Evolutionary conservation across 2,329 filamentous ascomycete species (phyloP).

Genomic region (Fusarium caatingaense): DNA sequence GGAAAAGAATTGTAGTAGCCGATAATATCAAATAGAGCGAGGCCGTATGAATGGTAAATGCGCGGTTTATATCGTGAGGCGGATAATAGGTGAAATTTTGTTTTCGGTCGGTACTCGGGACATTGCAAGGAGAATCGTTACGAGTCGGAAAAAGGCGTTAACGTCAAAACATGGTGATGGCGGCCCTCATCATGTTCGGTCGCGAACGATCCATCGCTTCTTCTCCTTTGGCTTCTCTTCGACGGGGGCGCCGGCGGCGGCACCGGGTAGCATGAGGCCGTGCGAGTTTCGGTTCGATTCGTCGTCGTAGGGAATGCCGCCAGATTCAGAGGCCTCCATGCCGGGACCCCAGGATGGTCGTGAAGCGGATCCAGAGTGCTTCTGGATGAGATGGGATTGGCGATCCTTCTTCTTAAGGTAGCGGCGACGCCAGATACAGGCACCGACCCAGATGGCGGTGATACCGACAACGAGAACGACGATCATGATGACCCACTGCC

Average conservation of each 20-base stretch:
- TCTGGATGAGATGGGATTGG: constrained; percentile 53
- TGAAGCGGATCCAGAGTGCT: constrained; percentile 54
- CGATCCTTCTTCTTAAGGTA: constrained; percentile 77
- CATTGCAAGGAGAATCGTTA: constrained; percentile 25
- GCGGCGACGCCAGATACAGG: constrained; percentile 77
- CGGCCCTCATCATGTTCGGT: constrained; percentile 53
- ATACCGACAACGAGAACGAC: constrained; percentile 79
- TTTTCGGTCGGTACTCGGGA: constrained; percentile 17
- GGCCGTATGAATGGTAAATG: constrained; percentile 40
- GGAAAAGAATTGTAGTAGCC: constrained; percentile 19
- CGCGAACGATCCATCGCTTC: constrained; percentile 60
- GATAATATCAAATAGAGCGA: constrained; percentile 27
- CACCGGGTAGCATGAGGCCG: constrained; percentile 39
- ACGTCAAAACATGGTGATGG: not conserved
- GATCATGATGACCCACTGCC: constrained; percentile 85
- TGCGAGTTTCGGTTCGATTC: constrained; percentile 45
- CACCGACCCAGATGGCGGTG: constrained; percentile 72
- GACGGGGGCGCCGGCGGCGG: constrained; percentile 24
- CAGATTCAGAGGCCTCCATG: constrained; percentile 40
- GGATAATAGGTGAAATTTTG: constrained; percentile 10
- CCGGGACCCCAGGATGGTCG: constrained; percentile 53
- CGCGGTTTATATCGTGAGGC: constrained; percentile 38
- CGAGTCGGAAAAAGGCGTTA: constrained; percentile 15
- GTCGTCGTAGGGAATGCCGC: constrained; percentile 47
- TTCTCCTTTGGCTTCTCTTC: constrained; percentile 53